Conservation (phyloP, 2,329 filamentous ascomycete genomes). For the Epichloe aotearoae region DNA sequence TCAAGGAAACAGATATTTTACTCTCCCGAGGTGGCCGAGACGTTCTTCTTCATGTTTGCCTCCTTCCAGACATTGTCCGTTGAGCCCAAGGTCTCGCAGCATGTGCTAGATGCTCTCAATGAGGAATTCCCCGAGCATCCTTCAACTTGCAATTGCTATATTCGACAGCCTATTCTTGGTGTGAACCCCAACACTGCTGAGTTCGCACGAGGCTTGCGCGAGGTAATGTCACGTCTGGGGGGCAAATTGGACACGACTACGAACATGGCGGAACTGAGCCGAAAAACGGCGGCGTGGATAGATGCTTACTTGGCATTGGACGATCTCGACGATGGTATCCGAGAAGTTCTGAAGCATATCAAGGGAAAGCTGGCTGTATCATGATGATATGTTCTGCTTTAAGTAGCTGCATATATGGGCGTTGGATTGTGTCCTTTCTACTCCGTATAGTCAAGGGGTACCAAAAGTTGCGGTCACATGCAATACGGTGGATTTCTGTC, state of each 20-base stretch:
- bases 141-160: slow-evolving; percentile 54
- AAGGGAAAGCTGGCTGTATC: slow-evolving; percentile 19
- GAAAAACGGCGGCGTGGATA: slow-evolving; percentile 41
- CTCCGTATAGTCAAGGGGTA: too few relatives aligned
- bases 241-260: slow-evolving; percentile 30
- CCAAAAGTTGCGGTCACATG: too few relatives aligned
- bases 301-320: slow-evolving; percentile 34
- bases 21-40: slow-evolving; percentile 49
- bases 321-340: slow-evolving; percentile 42
- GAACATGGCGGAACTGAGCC: slow-evolving; percentile 31
- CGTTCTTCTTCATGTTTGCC: slow-evolving; percentile 71
- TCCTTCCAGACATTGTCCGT: slow-evolving; percentile 55
- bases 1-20: slow-evolving; percentile 67
- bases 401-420: background rate
- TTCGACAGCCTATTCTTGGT: slow-evolving; percentile 57
- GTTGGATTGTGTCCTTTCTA: background rate
- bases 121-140: slow-evolving; percentile 45
- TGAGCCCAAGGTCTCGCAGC: slow-evolving; percentile 52
- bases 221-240: slow-evolving; percentile 50
- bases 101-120: slow-evolving; percentile 56
- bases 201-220: slow-evolving; percentile 60
- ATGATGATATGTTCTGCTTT: background rate
- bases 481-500: too few relatives aligned
- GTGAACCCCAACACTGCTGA: slow-evolving; percentile 48
- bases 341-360: slow-evolving; percentile 41